These are phyloP conservation scores for Boletus bicolor DNA, from an alignment of 768 basidiomycete species.

Conservation along the genomic window DNA sequence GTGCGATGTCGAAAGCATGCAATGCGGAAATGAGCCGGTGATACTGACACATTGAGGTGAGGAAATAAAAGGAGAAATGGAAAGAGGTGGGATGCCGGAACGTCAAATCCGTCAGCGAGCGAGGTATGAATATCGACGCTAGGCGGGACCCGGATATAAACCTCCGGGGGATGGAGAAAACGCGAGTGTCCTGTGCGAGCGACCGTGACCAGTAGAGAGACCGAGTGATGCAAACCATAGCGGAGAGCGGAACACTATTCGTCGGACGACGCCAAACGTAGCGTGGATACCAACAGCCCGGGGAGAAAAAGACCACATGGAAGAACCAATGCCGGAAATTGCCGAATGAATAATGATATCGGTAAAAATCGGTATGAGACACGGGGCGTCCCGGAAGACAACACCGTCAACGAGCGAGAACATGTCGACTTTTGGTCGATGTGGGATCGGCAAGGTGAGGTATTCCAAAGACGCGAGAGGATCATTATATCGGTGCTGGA, in stretches of 20 bases:
- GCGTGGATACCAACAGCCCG: conserved; percentile 26
- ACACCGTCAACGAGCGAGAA: conserved; percentile 7
- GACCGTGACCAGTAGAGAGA: conserved; percentile 35
- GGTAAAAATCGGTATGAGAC: conserved; percentile 28
- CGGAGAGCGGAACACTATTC: conserved; percentile 30
- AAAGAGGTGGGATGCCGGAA: conserved; percentile 24
- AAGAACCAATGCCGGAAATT: conserved; percentile 30
- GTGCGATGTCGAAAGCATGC: conserved; percentile 43
- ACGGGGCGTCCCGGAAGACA: conserved; percentile 22
- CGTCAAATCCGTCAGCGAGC: conserved; percentile 31
- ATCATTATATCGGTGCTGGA: conserved; percentile 29
- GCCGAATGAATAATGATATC: conserved; percentile 46
- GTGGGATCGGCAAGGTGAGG: conserved; percentile 22
- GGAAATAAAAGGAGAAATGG: conserved; percentile 25
- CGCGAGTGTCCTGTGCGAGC: conserved; percentile 37
- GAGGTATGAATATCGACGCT: conserved; percentile 48
- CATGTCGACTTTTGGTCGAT: conserved; percentile 4
- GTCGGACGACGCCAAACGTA: conserved; percentile 16
- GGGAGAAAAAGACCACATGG: conserved; percentile 26
- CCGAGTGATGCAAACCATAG: conserved; percentile 29
- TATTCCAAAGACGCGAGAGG: conserved; percentile 24
- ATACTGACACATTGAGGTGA: conserved; percentile 43
- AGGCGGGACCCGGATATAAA: conserved; percentile 31
- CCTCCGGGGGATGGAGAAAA: conserved; percentile 16
- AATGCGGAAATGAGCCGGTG: conserved; percentile 34